Evolutionary conservation across 805 yeast species (phyloP).

Genomic region (Teunomyces funiuensis): DNA sequence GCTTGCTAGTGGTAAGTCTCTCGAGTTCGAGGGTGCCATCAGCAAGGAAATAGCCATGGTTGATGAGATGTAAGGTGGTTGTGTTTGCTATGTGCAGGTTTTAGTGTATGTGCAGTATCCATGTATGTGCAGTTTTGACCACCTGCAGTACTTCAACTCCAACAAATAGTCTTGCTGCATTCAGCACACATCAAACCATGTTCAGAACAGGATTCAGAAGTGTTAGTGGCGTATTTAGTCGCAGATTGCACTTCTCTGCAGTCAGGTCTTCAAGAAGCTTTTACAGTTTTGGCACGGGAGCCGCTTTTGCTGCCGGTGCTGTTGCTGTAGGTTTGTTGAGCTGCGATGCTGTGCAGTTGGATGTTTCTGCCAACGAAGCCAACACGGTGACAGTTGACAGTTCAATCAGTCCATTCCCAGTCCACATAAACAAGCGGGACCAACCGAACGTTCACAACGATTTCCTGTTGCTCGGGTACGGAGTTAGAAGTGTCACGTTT

Average conservation of each 20-base stretch:
- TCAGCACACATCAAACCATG: conserved; percentile 1
- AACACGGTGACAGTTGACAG: conserved; percentile 47
- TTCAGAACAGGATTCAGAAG: conserved; percentile 7
- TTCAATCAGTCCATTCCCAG: conserved; percentile 51
- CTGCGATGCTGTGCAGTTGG: conserved; percentile 3
- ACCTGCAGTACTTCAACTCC: no score
- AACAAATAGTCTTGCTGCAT: no score
- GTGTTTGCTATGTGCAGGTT: not conserved
- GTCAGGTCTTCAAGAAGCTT: not conserved
- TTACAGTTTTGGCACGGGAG: not conserved
- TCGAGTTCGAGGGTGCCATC: conserved; percentile 23
- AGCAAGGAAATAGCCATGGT: conserved; percentile 19
- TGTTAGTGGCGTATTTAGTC: not conserved
- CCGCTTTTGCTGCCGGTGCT: conserved; percentile 3
- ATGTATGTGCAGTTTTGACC: no score
- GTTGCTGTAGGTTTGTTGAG: not conserved
- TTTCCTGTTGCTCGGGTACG: conserved; percentile 70
- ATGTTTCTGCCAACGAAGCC: conserved; percentile 11
- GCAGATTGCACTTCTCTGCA: not conserved
- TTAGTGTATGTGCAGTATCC: no score
- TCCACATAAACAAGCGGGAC: conserved; percentile 5
- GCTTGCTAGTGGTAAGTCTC: conserved; percentile 37
- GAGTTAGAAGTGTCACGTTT: conserved; percentile 82
- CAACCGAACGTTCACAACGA: conserved; percentile 25
- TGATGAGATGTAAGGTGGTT: no score